Base-by-base conservation (phyloP, 805 yeast genomes). In the Groenewaldozyma tartarivorans region DNA sequence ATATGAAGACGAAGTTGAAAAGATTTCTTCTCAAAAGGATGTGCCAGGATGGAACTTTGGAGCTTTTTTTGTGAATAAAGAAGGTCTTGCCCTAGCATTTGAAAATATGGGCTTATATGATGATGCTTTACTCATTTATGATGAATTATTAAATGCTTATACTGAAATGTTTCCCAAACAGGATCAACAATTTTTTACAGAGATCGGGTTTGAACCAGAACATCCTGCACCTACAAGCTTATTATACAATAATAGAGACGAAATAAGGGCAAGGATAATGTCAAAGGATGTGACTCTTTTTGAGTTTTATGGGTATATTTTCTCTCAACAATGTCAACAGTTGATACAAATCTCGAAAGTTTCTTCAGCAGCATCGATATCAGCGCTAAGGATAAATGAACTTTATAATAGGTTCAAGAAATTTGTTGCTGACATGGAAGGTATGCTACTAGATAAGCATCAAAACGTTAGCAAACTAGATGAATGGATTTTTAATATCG, bases 41-140 rank as follows among this genome's bases (percentile, higher is more conserved):
- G 48, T 63, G 11, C 57, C 62, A 5, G 72, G 73, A 20, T 66
- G 71, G 70, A 69, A 68, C 43, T 66, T 65, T 48, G 69, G 70
- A 4, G 54, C 63, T 5, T 58, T 62, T 26, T 68, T 72, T 38
- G 62, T 64, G 13, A 57, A 66, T 46, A 69, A 70, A 44, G 74
- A 77, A 40, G 68, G 70, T 4, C 55, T 77, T 33, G 80, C 79
- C 0, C 57, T 68, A 24, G 63, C 75, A 2, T 68, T 74, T 42
- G 72, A 71, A 41, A 71, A 71, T 35, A 66, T 84, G 62, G 68
- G 70, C 20, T 67, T 81, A 19, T 58, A 66, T 20, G 81, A 79
- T 20, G 88, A 82, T 39, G 69, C 90, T 0, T 54, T 79, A 27
- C 59, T 55, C 3, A 67, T 71, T 18, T 79, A 75, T 47, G 70